Evolutionary conservation across 805 yeast species (phyloP).

Genomic region (Saccharomycopsis sp.): DNA sequence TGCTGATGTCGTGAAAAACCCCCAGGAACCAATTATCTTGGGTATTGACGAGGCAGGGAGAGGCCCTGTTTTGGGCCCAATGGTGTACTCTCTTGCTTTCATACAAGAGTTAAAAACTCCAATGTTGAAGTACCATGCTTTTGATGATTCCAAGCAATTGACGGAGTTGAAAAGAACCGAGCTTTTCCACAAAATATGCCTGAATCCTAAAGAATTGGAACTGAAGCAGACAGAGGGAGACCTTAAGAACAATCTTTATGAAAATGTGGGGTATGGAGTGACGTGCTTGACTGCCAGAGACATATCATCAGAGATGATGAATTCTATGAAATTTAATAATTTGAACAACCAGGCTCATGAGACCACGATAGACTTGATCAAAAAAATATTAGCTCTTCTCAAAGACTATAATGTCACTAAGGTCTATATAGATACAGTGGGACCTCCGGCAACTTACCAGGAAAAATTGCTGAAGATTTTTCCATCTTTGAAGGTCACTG

Average conservation of each 20-base stretch:
- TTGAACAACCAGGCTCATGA: constrained; percentile 96
- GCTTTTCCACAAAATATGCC: constrained; percentile 54
- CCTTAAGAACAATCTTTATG: constrained; percentile 27
- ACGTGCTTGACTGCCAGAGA: constrained; percentile 81
- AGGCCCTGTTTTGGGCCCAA: constrained; percentile 96
- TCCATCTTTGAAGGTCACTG: constrained; percentile 67
- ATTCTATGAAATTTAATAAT: constrained; percentile 37
- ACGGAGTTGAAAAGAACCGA: constrained; percentile 63
- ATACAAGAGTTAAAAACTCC: constrained; percentile 47
- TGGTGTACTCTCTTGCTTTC: constrained; percentile 92
- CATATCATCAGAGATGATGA: constrained; percentile 82
- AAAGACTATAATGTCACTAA: constrained; percentile 51
- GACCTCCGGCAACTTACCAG: constrained; percentile 85
- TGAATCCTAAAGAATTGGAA: constrained; percentile 30
- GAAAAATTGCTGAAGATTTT: constrained; percentile 62
- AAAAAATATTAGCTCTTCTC: constrained; percentile 40
- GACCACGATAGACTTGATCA: constrained; percentile 76
- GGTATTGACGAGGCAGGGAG: constrained; percentile 99
- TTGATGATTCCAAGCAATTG: constrained; percentile 88
- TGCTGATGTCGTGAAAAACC: background rate
- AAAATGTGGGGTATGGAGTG: constrained; percentile 81
- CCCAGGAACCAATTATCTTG: constrained; percentile 32
- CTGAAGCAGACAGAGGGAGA: background rate
- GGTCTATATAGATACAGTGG: constrained; percentile 91
- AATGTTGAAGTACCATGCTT: constrained; percentile 53